phyloP scores from a whole-genome alignment of 176 grass and related monocot species.

The Stipa capillata region DNA sequence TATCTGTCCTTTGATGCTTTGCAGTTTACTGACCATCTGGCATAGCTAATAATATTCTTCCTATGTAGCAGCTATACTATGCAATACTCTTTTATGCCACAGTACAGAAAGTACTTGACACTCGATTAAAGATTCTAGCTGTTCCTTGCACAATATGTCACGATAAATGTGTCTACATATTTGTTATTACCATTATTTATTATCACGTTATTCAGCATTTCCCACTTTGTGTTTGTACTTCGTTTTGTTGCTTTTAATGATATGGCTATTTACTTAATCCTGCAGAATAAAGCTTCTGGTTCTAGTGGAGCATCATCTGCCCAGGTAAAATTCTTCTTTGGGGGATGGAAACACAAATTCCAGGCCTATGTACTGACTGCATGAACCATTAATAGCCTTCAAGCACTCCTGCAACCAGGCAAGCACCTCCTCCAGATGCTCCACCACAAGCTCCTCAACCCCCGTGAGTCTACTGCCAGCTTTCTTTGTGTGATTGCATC shows the following conservation, averaged over 20 bases:
- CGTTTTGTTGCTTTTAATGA: background rate
- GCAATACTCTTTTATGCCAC: background rate
- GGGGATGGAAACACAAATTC: background rate
- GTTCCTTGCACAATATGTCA: background rate
- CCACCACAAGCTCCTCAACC: slow-evolving; percentile 36
- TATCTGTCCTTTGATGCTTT: background rate
- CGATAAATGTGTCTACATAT: background rate
- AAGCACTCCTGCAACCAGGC: slow-evolving; percentile 36
- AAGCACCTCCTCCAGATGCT: slow-evolving; percentile 39
- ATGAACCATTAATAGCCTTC: slow-evolving; percentile 45
- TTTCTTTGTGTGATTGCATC: background rate
- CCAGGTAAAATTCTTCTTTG: slow-evolving; percentile 47
- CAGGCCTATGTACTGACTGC: slow-evolving; percentile 11
- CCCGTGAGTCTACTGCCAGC: slow-evolving; percentile 34
- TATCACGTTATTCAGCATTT: background rate
- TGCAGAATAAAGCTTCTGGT: slow-evolving; percentile 72
- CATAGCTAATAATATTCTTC: background rate
- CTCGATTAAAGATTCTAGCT: background rate
- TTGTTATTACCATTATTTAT: background rate
- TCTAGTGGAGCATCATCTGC: slow-evolving; percentile 63
- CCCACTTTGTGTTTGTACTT: background rate
- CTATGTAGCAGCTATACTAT: background rate
- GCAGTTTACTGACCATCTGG: background rate
- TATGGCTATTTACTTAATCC: background rate
- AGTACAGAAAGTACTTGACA: background rate